Conservation (phyloP, 2,329 filamentous ascomycete species). For the Claviceps humidiphila region DNA sequence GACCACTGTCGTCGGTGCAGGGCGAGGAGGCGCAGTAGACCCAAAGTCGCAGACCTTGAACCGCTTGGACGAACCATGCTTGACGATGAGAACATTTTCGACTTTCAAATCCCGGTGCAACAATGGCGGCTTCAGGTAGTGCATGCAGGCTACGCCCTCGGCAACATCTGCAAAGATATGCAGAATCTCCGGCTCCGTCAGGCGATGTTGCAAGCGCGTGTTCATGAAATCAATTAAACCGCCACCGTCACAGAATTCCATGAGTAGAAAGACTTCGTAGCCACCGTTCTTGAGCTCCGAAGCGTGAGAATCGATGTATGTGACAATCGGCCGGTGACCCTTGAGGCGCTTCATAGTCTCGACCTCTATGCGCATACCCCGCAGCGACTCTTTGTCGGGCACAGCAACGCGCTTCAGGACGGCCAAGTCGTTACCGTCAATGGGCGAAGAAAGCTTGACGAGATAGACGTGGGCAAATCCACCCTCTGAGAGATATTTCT, state of each 20-base stretch:
- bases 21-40: conserved; percentile 69
- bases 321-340: conserved; percentile 91
- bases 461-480: conserved; percentile 98
- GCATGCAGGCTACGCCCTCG: conserved; percentile 96
- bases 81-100: conserved; percentile 87
- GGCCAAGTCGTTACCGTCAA: conserved; percentile 66
- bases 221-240: conserved; percentile 99
- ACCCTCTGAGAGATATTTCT: conserved; percentile 95
- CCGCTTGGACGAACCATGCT: conserved; percentile 48
- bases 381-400: conserved; percentile 85
- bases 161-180: conserved; percentile 94
- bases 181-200: conserved; percentile 95
- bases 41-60: conserved; percentile 99
- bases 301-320: conserved; percentile 95
- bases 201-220: conserved; percentile 83
- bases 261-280: conserved; percentile 95
- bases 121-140: conserved; percentile 88
- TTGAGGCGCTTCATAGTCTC: conserved; percentile 99
- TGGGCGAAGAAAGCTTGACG: conserved; percentile 66
- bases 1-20: conserved; percentile 71
- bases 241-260: conserved; percentile 94
- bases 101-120: conserved; percentile 94
- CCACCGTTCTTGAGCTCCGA: conserved; percentile 85
- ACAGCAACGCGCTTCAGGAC: conserved; percentile 93
- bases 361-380: conserved; percentile 94